These are phyloP conservation scores for Leccinellum albellum DNA, from an alignment of 768 basidiomycete genomes.

Conservation along the genomic window DNA sequence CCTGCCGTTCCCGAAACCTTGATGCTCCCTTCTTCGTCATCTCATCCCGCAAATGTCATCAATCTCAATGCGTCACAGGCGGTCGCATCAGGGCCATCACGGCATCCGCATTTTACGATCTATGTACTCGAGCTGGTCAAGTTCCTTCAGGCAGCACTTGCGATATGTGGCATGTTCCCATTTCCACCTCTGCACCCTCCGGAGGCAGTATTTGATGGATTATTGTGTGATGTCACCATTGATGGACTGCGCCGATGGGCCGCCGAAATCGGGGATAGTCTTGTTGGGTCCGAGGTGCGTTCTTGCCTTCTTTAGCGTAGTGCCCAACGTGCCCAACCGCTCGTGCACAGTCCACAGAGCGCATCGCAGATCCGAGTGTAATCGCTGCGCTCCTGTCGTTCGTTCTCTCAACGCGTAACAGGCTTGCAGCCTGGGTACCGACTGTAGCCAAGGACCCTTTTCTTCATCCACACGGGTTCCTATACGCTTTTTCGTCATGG, in stretches of 20 bases:
- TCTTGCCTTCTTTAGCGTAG: not conserved
- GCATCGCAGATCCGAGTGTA: constrained; percentile 68
- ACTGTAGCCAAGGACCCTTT: constrained; percentile 75
- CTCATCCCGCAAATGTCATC: constrained; percentile 18
- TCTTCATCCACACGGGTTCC: constrained; percentile 59
- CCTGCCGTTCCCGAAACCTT: constrained; percentile 20
- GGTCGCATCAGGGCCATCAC: constrained; percentile 11
- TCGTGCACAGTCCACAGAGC: constrained; percentile 55
- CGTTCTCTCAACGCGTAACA: constrained; percentile 65
- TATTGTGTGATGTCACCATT: constrained; percentile 75
- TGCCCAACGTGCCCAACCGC: not conserved
- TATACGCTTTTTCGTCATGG: constrained; percentile 41
- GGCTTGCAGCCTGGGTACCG: constrained; percentile 50
- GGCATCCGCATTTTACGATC: constrained; percentile 47
- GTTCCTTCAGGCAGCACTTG: constrained; percentile 66
- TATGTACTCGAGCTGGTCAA: constrained; percentile 76
- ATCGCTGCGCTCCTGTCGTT: constrained; percentile 69
- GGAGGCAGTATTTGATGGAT: constrained; percentile 47
- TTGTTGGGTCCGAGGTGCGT: constrained; percentile 56
- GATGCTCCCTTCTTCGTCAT: constrained; percentile 21
- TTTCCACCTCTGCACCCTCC: constrained; percentile 15
- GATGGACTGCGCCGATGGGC: constrained; percentile 71
- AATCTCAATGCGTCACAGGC: constrained; percentile 11
- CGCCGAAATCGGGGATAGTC: constrained; percentile 57
- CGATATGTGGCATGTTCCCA: constrained; percentile 66